Base-by-base conservation (phyloP, 2,329 filamentous ascomycete genomes). In the Fusarium albosuccineum region DNA sequence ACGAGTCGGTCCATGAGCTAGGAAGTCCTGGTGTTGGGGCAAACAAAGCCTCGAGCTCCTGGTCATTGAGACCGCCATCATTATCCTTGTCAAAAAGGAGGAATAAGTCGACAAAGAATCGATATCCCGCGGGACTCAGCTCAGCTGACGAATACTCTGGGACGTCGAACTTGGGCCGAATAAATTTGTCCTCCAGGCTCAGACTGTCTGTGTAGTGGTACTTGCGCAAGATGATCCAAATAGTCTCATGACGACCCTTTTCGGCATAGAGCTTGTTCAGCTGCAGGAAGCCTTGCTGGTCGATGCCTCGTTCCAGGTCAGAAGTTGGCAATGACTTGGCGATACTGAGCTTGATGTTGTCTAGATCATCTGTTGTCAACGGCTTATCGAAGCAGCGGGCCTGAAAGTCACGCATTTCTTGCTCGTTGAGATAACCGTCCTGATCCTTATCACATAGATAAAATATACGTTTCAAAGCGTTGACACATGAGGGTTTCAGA, bases 61-160 rank as follows among this genome's bases (percentile, higher is more conserved):
- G 83, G 69, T 97, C 89, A 74, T 96, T 97, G 55, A 99, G 82
- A 0, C 95, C 96, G 4, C 96, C 96, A 74, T 99, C 96, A 68
- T 97, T 99, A 77, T 99, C 96, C 80, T 97, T 96, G 78, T 99
- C 96, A 60, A 97, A 97, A 0, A 97, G 86, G 36, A 99, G 82
- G 77, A 99, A 99, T 1, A 98, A 84, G 74, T 99, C 96, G 67
- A 98, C 95, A 72, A 99, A 97, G 82, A 99, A 99, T 17, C 95
- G 90, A 79, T 99, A 99, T 1, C 96, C 96, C 13, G 92, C 90
- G 1, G 96, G 96, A 70, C 94, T 97, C 16, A 99, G 86, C 80
- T 99, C 96, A 5, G 95, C 94, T 5, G 95, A 98, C 1, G 94
- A 91, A 75, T 92, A 95, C 59, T 95, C 92, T 0, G 96, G 93